Conservation (phyloP, 2,329 filamentous ascomycete genomes). For the Botryosphaeria agaves region DNA sequence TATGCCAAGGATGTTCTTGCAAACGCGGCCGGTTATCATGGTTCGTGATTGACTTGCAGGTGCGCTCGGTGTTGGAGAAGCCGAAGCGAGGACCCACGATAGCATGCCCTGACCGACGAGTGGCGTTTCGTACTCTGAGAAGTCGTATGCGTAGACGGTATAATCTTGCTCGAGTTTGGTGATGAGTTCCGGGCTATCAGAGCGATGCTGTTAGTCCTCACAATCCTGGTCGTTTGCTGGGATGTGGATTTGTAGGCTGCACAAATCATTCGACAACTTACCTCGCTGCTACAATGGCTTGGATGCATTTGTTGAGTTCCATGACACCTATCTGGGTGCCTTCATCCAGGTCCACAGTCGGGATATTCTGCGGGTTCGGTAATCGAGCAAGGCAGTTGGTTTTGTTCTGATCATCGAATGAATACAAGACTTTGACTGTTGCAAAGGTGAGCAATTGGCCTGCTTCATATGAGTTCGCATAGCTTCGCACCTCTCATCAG, state of each 20-base stretch:
- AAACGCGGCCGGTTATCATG: constrained; percentile 77
- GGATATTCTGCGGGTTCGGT: constrained; percentile 62
- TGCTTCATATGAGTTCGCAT: not conserved
- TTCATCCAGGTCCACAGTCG: constrained; percentile 67
- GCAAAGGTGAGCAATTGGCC: too few relatives aligned
- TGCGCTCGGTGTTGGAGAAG: constrained; percentile 36
- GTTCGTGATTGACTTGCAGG: constrained; percentile 44
- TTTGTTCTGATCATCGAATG: constrained; percentile 78
- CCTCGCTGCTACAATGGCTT: constrained; percentile 55
- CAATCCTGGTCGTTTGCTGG: too few relatives aligned
- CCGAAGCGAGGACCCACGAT: constrained; percentile 58
- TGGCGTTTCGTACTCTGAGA: constrained; percentile 84
- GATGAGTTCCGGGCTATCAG: constrained; percentile 63
- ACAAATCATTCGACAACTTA: too few relatives aligned
- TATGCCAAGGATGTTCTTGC: constrained; percentile 67
- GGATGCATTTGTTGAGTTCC: constrained; percentile 71
- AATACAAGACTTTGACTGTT: constrained; percentile 89
- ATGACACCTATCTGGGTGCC: constrained; percentile 68
- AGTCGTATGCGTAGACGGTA: constrained; percentile 94
- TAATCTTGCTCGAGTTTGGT: constrained; percentile 63
- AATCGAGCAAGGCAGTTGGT: constrained; percentile 79
- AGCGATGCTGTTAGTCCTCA: not conserved
- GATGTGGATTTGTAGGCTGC: too few relatives aligned
- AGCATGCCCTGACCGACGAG: constrained; percentile 92
- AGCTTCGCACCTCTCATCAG: constrained; percentile 27